phyloP scores from a whole-genome alignment of 768 basidiomycete species.

The Panus rudis region DNA sequence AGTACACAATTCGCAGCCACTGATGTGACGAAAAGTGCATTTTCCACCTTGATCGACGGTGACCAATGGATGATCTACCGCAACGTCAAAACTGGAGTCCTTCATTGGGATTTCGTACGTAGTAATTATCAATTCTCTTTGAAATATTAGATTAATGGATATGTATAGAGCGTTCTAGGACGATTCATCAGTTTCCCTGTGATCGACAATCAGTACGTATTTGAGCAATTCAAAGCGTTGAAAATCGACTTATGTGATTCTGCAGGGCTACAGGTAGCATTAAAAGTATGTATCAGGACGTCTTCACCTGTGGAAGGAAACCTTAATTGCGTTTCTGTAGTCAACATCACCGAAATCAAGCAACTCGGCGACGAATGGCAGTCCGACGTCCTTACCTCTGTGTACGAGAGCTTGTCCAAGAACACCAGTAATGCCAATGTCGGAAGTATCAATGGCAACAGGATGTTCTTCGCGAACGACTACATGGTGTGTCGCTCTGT shows the following conservation, averaged over 20 bases:
- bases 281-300: slow-evolving; percentile 19
- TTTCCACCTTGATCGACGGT: slow-evolving; percentile 51
- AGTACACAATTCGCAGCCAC: slow-evolving; percentile 52
- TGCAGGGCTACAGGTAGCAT: slow-evolving; percentile 50
- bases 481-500: slow-evolving; percentile 46
- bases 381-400: slow-evolving; percentile 33
- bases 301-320: background rate
- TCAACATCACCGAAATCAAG: slow-evolving; percentile 47
- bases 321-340: background rate
- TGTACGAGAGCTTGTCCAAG: slow-evolving; percentile 31
- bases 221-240: background rate
- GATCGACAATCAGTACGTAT: slow-evolving; percentile 34
- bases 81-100: slow-evolving; percentile 45
- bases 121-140: background rate
- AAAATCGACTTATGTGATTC: background rate
- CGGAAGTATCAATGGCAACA: slow-evolving; percentile 47
- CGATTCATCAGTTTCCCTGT: slow-evolving; percentile 66
- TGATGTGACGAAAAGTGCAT: slow-evolving; percentile 34
- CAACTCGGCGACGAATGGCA: slow-evolving; percentile 47
- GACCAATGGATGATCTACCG: slow-evolving; percentile 65
- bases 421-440: slow-evolving; percentile 42
- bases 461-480: slow-evolving; percentile 61
- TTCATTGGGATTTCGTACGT: slow-evolving; percentile 72
- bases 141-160: background rate
- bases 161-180: slow-evolving; percentile 48